Evolutionary conservation across 2,329 filamentous ascomycete genomes (phyloP).

Genomic region (Helminthosporium solani): DNA sequence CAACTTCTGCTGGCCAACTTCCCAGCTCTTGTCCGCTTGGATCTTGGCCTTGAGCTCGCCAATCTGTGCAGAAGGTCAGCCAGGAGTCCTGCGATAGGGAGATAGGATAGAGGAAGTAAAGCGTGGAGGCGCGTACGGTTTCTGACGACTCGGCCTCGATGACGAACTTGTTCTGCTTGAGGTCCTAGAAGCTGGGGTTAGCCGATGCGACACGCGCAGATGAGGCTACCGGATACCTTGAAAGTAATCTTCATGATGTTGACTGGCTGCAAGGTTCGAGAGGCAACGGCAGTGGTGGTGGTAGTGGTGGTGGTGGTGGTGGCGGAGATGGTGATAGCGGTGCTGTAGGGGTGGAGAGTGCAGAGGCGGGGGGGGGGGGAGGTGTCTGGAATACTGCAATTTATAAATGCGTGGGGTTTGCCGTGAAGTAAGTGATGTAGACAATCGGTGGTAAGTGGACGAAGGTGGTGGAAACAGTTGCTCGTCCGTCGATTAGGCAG

Average conservation of each 20-base stretch:
- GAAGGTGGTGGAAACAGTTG: slow-evolving; percentile 22
- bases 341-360: not conserved
- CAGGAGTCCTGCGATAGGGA: slow-evolving; percentile 13
- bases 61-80: slow-evolving; percentile 59
- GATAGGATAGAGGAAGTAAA: too few relatives aligned
- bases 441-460: slow-evolving; percentile 8
- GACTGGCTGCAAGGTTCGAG: slow-evolving; percentile 11
- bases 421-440: not conserved
- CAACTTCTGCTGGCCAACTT: slow-evolving; percentile 84
- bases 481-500: slow-evolving; percentile 18
- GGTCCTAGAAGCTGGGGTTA: slow-evolving; percentile 63
- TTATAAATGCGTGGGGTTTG: not conserved
- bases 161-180: slow-evolving; percentile 98
- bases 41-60: slow-evolving; percentile 92
- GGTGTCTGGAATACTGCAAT: not conserved
- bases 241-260: slow-evolving; percentile 68
- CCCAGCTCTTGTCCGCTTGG: slow-evolving; percentile 89
- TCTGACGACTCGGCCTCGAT: slow-evolving; percentile 93
- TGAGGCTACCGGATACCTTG: slow-evolving; percentile 54
- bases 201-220: slow-evolving; percentile 8
- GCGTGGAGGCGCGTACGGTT: slow-evolving; percentile 64
- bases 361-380: not conserved
- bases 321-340: slow-evolving; percentile 18
- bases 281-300: slow-evolving; percentile 15
- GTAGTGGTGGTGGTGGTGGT: slow-evolving; percentile 24